Evolutionary conservation across 495 filamentous ascomycete species (phyloP).

Genomic region (Hypomontagnella submonticulosa): DNA sequence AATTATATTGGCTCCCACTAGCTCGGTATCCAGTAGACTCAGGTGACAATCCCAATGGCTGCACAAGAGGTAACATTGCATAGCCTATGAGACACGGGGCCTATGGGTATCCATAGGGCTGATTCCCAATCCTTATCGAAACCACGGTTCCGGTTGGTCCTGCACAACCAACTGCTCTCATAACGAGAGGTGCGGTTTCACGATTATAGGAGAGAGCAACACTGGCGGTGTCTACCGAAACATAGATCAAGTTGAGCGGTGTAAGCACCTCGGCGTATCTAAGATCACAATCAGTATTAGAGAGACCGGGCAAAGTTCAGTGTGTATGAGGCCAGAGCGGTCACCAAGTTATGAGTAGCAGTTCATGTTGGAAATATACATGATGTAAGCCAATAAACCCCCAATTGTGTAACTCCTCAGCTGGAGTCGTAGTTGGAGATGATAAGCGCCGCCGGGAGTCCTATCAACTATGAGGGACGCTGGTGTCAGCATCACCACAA

Average conservation of each 20-base stretch:
- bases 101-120: slow-evolving; percentile 29
- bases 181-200: slow-evolving; percentile 4
- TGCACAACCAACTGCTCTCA: neutral
- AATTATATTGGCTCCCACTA: slow-evolving; percentile 26
- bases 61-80: slow-evolving; percentile 22
- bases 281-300: slow-evolving; percentile 3
- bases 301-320: neutral
- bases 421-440: slow-evolving; percentile 15
- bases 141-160: slow-evolving; percentile 5
- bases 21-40: slow-evolving; percentile 27
- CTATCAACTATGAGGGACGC: neutral
- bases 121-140: slow-evolving; percentile 12
- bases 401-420: slow-evolving; percentile 16
- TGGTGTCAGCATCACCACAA: slow-evolving; percentile 6
- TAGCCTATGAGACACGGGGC: slow-evolving; percentile 14
- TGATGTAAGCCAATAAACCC: slow-evolving; percentile 19
- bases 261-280: slow-evolving; percentile 4
- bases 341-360: neutral
- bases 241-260: slow-evolving; percentile 1
- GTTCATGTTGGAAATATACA: slow-evolving; percentile 4
- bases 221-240: slow-evolving; percentile 18
- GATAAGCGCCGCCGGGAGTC: slow-evolving; percentile 10
- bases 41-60: slow-evolving; percentile 21
- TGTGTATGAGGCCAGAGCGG: slow-evolving; percentile 9
- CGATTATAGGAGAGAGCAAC: neutral